Evolutionary conservation across 495 filamentous ascomycete genomes (phyloP).

Genomic region (Parathielavia appendiculata): DNA sequence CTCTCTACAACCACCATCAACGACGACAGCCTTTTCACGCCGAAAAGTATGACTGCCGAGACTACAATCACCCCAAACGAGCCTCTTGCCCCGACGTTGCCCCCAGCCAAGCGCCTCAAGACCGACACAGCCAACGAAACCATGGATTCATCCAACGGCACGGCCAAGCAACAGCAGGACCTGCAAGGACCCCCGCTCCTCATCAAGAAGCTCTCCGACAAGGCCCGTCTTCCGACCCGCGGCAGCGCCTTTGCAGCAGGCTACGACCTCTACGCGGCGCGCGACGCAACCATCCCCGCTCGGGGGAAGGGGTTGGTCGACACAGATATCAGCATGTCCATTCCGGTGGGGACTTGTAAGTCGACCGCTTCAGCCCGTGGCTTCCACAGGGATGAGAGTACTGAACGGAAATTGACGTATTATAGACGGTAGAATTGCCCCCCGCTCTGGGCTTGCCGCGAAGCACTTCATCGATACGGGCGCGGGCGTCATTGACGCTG

Average conservation of each 20-base stretch:
- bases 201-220: conserved; percentile 76
- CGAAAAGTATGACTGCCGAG: conserved; percentile 52
- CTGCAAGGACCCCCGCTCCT: conserved; percentile 56
- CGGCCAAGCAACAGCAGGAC: conserved; percentile 18
- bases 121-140: conserved; percentile 25
- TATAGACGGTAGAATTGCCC: conserved; percentile 84
- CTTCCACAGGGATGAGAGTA: not conserved
- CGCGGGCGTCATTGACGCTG: conserved; percentile 94
- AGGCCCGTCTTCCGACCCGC: conserved; percentile 72
- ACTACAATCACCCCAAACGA: conserved; percentile 36
- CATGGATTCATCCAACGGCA: conserved; percentile 12
- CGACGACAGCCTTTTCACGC: not conserved
- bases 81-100: conserved; percentile 39
- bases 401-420: not conserved
- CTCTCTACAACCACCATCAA: not conserved
- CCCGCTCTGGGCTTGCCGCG: conserved; percentile 81
- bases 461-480: conserved; percentile 95
- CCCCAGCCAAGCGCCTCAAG: conserved; percentile 47
- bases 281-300: conserved; percentile 67
- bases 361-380: conserved; percentile 10
- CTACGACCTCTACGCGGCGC: conserved; percentile 80
- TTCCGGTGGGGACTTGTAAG: conserved; percentile 82
- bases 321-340: conserved; percentile 83
- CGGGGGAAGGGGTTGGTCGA: conserved; percentile 82
- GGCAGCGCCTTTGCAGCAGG: conserved; percentile 87